Evolutionary conservation across 2,329 filamentous ascomycete genomes (phyloP), one percentile per base, ranked within the genome.

Genomic region (Camillea tinctor): DNA sequence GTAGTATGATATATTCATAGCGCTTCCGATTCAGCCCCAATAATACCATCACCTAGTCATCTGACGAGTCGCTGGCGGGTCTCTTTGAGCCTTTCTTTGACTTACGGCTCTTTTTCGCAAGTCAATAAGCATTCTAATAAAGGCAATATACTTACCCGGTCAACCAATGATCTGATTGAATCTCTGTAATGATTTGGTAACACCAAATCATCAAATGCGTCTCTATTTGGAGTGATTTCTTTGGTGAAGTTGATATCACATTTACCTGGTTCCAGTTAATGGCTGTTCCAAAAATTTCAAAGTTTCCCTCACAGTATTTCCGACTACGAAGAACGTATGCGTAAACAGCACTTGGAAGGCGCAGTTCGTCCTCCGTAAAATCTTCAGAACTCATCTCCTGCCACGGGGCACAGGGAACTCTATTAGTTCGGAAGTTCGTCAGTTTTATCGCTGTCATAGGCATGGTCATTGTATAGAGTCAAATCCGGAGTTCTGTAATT

Each of bases 251-350:
- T 58, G 11, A 63, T 54, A 22, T 26, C 24, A 9, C 24, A 8
- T n/a, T 50, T 50, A 44, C 21, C 13, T 26, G 24, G 4, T 26
- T 26, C 4, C 9, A 26, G 24, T 26, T 26, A 52, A 19, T 53
- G 15, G 15, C 20, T 51, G 26, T 3, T 22, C 21, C 22, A 26
- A 26, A 4, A 15, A 6, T 19, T 23, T 20, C 15, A 2, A 54
- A 0, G 30, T 26, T n/a, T 3, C 24, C 52, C 61, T 60, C 24
- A 63, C 61, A 63, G 24, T 63, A 63, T 50, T 56, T 60, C 13
- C 61, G 55, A 22, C 61, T 63, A 23, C 61, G 58, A 9, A 63
- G 56, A 13, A 63, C 21, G 54, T 63, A 63, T 56, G 61, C 61
- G 19, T 60, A 63, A 3, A 63, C 56, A 5, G 49, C 44, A 1